Conservation (phyloP, 225 moss, liverwort and hornwort genomes). For the Bryoerythrophyllum caledonicum region DNA sequence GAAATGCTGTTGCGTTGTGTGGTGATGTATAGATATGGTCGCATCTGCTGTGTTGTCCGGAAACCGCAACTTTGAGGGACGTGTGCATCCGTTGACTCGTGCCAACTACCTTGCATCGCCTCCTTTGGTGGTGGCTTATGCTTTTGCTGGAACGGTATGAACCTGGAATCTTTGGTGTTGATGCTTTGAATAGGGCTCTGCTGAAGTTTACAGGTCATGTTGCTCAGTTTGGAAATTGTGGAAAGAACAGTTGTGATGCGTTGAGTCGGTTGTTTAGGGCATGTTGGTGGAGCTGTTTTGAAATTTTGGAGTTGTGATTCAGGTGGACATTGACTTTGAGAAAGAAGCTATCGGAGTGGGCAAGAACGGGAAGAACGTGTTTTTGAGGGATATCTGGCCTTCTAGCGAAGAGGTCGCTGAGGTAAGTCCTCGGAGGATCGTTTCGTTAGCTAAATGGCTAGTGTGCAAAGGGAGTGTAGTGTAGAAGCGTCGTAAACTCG, state of each 20-base stretch:
- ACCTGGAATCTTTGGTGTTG: too few relatives aligned
- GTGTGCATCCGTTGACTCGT: constrained; percentile 23
- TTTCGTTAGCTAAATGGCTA: background rate
- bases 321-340: constrained; percentile 75
- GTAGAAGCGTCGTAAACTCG: background rate
- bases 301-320: too few relatives aligned
- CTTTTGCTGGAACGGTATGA: constrained; percentile 23
- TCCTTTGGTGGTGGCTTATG: constrained; percentile 23
- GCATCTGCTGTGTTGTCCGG: constrained; percentile 18
- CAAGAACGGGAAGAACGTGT: constrained; percentile 61
- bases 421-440: constrained; percentile 20
- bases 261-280: too few relatives aligned
- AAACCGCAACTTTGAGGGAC: constrained; percentile 22
- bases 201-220: too few relatives aligned
- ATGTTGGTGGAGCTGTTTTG: too few relatives aligned
- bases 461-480: constrained; percentile 2
- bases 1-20: constrained; percentile 16
- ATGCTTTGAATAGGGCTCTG: too few relatives aligned
- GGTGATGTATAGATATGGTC: constrained; percentile 20
- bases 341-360: constrained; percentile 67
- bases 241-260: too few relatives aligned
- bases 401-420: constrained; percentile 63
- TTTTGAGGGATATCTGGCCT: constrained; percentile 76
- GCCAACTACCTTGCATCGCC: constrained; percentile 26
- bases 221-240: too few relatives aligned